phyloP scores from a whole-genome alignment of 495 filamentous ascomycete species.

The Margaritispora aquatica region DNA sequence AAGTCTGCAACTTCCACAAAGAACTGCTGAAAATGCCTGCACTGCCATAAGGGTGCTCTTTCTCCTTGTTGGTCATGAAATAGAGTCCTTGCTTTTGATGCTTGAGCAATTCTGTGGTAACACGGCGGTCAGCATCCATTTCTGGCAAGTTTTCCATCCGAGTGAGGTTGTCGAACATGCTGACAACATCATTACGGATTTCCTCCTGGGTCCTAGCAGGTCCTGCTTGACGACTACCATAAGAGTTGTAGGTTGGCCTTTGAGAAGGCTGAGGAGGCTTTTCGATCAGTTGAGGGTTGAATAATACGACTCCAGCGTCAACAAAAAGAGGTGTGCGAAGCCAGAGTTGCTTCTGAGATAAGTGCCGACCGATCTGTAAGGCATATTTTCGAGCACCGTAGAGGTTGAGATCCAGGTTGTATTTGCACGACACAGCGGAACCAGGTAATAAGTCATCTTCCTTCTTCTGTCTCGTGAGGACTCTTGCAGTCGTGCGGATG shows the following conservation, averaged over 20 bases:
- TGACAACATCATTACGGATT: slow-evolving; percentile 73
- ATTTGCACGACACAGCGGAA: slow-evolving; percentile 39
- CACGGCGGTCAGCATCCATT: slow-evolving; percentile 54
- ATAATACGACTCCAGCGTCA: slow-evolving; percentile 56
- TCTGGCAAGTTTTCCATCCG: slow-evolving; percentile 70
- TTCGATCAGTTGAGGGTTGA: slow-evolving; percentile 60
- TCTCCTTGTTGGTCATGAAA: slow-evolving; percentile 83
- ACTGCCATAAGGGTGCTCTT: slow-evolving; percentile 44
- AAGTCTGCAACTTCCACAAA: slow-evolving; percentile 59
- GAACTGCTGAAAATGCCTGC: slow-evolving; percentile 54
- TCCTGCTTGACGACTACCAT: slow-evolving; percentile 37
- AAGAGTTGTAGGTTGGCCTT: slow-evolving; percentile 13
- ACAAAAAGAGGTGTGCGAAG: slow-evolving; percentile 56
- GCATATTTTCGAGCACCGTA: slow-evolving; percentile 71
- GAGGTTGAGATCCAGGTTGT: slow-evolving; percentile 62
- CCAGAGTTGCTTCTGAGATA: slow-evolving; percentile 58
- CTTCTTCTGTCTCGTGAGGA: slow-evolving; percentile 53
- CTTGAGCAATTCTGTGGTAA: slow-evolving; percentile 65
- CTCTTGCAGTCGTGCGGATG: slow-evolving; percentile 60
- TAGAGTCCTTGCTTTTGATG: slow-evolving; percentile 90
- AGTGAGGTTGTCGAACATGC: slow-evolving; percentile 78
- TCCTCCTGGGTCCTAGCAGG: slow-evolving; percentile 68
- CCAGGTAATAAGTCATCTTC: slow-evolving; percentile 47
- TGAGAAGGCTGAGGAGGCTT: slow-evolving; percentile 30
- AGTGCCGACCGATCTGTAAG: slow-evolving; percentile 52